Conservation (phyloP, 2,329 filamentous ascomycete species). For the Epicoccum nigrum region DNA sequence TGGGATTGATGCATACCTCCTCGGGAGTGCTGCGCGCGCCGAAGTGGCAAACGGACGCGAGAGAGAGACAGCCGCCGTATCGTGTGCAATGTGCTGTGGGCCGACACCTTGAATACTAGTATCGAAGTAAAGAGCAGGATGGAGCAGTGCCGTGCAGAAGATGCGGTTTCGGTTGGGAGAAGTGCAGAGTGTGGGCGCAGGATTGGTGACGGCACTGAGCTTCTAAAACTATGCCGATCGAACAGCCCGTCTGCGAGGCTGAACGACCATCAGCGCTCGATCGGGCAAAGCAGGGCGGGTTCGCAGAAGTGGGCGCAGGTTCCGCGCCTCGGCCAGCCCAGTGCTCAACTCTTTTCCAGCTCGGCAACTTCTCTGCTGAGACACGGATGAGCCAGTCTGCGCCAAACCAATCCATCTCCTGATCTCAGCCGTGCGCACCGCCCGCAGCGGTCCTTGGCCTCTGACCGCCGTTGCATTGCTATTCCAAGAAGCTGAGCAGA, state of each 20-base stretch:
- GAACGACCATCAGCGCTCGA: conserved; percentile 11
- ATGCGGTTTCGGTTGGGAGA: conserved; percentile 1
- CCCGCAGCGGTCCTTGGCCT: neutral
- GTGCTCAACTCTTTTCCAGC: conserved; percentile 5
- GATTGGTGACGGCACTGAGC: conserved; percentile 16
- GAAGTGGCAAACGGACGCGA: conserved; percentile 13
- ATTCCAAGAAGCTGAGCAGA: conserved; percentile 12
- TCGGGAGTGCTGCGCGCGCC: conserved; percentile 15
- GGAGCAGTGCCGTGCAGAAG: neutral
- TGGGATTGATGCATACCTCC: conserved; percentile 7
- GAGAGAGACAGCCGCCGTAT: conserved; percentile 20
- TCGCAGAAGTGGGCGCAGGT: conserved; percentile 1
- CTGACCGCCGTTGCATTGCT: conserved; percentile 8
- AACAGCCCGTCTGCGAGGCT: conserved; percentile 15
- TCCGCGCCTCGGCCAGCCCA: conserved; percentile 7
- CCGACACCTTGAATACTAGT: conserved; percentile 15
- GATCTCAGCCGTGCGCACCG: conserved; percentile 4
- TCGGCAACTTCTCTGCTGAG: conserved; percentile 7
- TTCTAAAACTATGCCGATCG: conserved; percentile 18
- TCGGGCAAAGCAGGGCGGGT: conserved; percentile 13
- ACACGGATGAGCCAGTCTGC: conserved; percentile 1
- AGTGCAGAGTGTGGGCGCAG: conserved; percentile 4
- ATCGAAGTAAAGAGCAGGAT: neutral
- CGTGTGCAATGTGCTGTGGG: conserved; percentile 9
- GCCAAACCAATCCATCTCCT: neutral